These are phyloP conservation scores for Periconia sp. DNA, from an alignment of 2,329 filamentous ascomycete species.

Conservation along the genomic window DNA sequence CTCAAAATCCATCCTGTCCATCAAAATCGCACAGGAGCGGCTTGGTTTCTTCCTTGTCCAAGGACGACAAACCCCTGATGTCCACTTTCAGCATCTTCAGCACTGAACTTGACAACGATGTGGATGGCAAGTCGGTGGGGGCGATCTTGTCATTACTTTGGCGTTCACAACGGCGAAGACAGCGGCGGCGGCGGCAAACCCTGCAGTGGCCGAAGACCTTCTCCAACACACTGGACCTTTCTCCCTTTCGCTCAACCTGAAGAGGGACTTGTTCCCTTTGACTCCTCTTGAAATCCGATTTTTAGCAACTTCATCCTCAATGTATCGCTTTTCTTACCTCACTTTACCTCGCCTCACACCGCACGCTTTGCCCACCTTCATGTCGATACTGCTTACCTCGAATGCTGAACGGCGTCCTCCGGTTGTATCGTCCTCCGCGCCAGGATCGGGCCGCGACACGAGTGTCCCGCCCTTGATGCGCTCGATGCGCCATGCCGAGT, in stretches of 20 bases:
- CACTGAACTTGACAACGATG: neutral
- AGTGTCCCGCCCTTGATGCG: constrained; percentile 10
- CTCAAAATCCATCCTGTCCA: neutral
- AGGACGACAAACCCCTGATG: constrained; percentile 1
- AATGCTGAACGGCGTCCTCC: neutral
- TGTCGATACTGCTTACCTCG: neutral
- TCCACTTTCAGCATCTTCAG: neutral
- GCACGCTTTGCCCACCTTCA: neutral
- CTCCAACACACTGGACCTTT: neutral
- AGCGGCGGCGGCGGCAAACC: neutral
- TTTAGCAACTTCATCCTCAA: neutral
- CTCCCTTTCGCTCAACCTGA: neutral
- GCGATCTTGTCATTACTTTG: neutral
- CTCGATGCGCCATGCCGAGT: neutral
- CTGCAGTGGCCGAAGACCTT: neutral
- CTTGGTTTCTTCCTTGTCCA: neutral
- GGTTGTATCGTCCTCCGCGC: neutral
- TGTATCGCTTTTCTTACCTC: neutral
- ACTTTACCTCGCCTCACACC: too few relatives aligned
- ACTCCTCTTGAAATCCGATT: constrained; percentile 4
- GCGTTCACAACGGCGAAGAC: neutral
- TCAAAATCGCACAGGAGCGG: too few relatives aligned
- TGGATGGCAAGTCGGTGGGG: neutral
- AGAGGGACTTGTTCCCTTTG: neutral
- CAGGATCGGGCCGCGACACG: neutral